Evolutionary conservation across 345 rosid species (phyloP), one percentile per base, ranked within the genome.

Genomic region (Eucalyptus marginata): DNA sequence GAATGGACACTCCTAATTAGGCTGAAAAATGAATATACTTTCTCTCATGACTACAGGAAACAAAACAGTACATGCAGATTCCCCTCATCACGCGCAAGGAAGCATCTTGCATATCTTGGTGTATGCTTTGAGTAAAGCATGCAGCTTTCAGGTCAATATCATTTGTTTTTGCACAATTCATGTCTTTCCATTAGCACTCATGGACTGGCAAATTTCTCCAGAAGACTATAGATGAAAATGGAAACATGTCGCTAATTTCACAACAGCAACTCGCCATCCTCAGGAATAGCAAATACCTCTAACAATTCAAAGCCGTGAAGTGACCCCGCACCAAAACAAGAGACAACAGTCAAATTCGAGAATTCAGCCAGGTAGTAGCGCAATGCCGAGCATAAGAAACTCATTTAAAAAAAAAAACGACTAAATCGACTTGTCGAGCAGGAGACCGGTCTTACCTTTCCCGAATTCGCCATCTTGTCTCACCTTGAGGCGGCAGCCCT

Each of bases 401-500:
- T 49, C 43, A 36, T 27, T 50, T 5, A 16, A 6, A 15, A 29
- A 17, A 44, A 43, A n/a, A n/a, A n/a, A n/a, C n/a, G n/a, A n/a
- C n/a, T n/a, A n/a, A n/a, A n/a, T n/a, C 40, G 44, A 31, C n/a
- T n/a, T n/a, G 5, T n/a, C 31, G 49, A 56, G 33, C 54, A 10
- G 87, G 86, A 86, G 58, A 87, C 33, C 4, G 49, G 83, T 8
- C 17, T 59, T 50, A 96, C 99, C 99, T 89, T 96, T 97, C 47
- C 96, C 97, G 43, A 54, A 89, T 17, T 86, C 89, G 44, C 90
- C 90, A 86, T 92, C 90, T 31, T 91, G 94, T 80, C 91, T 91
- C 12, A 97, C 98, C 89, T 91, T 91, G 88, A 97, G 89, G 7
- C 94, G 93, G 49, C 10, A 90, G 91, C 94, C 92, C 89, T 92